Percentiles rank a stretch among this genome's conserved stretches.
phyloP scores from a whole-genome alignment of 495 filamentous ascomycete genomes.

The Cercophora newfieldiana region DNA sequence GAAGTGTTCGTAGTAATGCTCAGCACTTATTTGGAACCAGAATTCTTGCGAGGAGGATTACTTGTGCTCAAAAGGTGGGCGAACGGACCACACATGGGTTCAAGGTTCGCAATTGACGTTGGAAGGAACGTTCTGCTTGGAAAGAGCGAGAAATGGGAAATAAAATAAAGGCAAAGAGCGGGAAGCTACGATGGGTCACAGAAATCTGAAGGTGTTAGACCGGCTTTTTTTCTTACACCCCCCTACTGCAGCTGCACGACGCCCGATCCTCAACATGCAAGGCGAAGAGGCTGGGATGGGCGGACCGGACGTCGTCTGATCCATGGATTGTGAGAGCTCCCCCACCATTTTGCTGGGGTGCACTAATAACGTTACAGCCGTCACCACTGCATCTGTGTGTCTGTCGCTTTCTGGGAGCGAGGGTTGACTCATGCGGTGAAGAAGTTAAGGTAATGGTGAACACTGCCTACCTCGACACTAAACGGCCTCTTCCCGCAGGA shows the following conservation, averaged over 20 bases:
- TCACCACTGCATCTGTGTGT: conserved; percentile 3
- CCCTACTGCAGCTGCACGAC: not conserved
- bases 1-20: not conserved
- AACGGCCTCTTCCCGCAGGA: too few species aligned
- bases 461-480: not conserved
- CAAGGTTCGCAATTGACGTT: not conserved
- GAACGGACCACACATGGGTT: not conserved
- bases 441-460: not conserved
- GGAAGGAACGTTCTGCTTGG: not conserved
- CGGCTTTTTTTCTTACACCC: not conserved
- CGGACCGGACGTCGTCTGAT: not conserved
- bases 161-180: not conserved
- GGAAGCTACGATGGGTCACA: not conserved
- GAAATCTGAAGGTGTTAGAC: not conserved
- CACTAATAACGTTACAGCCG: not conserved
- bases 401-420: not conserved
- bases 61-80: not conserved
- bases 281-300: conserved; percentile 3
- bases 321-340: not conserved
- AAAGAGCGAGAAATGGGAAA: not conserved
- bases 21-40: not conserved
- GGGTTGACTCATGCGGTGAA: conserved; percentile 35
- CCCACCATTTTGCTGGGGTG: not conserved
- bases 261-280: not conserved
- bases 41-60: not conserved